A percentile compares a stretch with the other conserved stretches of the same genome.
These are phyloP conservation scores for Edaphochlamys debaryana DNA, from an alignment of 139 green algal species.

Conservation along the genomic window DNA sequence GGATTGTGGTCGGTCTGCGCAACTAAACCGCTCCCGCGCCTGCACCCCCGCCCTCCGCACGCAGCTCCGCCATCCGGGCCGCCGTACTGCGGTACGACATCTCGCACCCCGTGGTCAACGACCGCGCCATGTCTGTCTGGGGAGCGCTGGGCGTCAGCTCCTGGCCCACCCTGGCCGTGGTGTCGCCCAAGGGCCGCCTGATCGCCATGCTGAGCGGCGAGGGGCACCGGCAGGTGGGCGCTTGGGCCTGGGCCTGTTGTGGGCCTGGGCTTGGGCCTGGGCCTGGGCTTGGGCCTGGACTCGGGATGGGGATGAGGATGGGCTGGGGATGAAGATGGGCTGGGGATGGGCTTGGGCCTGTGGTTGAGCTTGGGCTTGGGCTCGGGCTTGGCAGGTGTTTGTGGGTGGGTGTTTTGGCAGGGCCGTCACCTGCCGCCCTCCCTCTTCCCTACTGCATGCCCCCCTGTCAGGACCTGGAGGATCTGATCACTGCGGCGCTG, in stretches of 20 bases:
- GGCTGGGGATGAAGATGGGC: too few relatives aligned
- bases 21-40: too few relatives aligned
- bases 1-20: too few relatives aligned
- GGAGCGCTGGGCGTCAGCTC: constrained; percentile 69
- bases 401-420: background rate
- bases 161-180: constrained; percentile 80
- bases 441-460: too few relatives aligned
- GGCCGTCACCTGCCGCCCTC: too few relatives aligned
- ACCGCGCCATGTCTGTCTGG: constrained; percentile 79
- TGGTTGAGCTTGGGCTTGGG: background rate
- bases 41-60: background rate
- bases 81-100: constrained; percentile 75
- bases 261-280: too few relatives aligned
- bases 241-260: too few relatives aligned
- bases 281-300: too few relatives aligned
- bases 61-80: constrained; percentile 54
- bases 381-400: too few relatives aligned
- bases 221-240: constrained; percentile 62
- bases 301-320: background rate
- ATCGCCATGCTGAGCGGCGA: constrained; percentile 72
- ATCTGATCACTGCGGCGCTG: constrained; percentile 76
- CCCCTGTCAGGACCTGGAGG: constrained; percentile 55
- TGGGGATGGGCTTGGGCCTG: background rate
- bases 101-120: constrained; percentile 80
- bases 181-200: constrained; percentile 60